A percentile compares a stretch with the other conserved stretches of the same genome.
These are phyloP conservation scores for Sordariomycetes sp. DNA, from an alignment of 2,329 filamentous ascomycete genomes.

Conservation along the genomic window DNA sequence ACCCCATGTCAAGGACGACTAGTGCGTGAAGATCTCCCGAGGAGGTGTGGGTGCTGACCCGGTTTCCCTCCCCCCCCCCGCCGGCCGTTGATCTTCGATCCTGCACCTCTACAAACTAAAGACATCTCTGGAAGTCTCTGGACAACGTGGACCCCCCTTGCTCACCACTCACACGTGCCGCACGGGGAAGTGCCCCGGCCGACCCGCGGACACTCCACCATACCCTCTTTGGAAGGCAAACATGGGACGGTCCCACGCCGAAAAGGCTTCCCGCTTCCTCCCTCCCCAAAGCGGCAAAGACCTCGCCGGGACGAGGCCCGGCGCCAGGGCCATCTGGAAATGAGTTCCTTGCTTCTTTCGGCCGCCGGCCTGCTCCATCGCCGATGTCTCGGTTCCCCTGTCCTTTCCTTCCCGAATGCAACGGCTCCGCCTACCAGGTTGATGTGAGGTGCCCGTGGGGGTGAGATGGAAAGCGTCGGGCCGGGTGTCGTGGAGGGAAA, in stretches of 20 bases:
- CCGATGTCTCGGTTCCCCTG: neutral
- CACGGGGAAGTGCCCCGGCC: too few relatives aligned
- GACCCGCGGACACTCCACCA: too few relatives aligned
- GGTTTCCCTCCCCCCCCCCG: too few relatives aligned
- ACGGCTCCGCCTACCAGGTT: neutral
- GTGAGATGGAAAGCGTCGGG: neutral
- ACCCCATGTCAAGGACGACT: too few relatives aligned
- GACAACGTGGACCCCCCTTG: too few relatives aligned
- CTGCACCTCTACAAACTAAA: too few relatives aligned
- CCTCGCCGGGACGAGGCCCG: neutral
- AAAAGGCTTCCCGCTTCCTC: neutral
- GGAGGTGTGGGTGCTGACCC: too few relatives aligned
- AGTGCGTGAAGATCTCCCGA: too few relatives aligned
- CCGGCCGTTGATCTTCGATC: too few relatives aligned
- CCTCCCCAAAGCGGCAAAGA: neutral
- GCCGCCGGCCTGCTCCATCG: neutral
- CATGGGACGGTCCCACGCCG: neutral
- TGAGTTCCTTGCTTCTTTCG: neutral
- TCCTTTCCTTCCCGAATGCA: neutral
- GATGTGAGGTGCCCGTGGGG: neutral
- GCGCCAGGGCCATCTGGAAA: neutral
- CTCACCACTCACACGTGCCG: too few relatives aligned
- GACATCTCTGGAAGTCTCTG: too few relatives aligned
- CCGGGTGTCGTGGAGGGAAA: neutral
- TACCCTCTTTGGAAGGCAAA: neutral